phyloP scores from a whole-genome alignment of 2,329 filamentous ascomycete genomes.

The Ceratocystis colombiana region DNA sequence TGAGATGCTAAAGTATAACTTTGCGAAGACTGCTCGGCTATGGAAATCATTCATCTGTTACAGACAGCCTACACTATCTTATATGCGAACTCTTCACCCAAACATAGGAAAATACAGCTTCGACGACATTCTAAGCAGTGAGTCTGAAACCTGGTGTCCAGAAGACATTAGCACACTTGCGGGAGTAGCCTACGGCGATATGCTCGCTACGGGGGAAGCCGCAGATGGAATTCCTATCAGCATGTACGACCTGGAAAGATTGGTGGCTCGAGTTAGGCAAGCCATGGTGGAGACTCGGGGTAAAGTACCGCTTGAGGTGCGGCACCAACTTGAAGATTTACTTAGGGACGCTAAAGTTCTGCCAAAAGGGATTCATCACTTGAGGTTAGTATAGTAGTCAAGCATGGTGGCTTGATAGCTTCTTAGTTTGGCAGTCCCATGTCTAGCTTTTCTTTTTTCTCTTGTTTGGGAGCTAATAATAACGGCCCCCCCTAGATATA shows the following conservation, averaged over 20 bases:
- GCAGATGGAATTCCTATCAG: constrained; percentile 47
- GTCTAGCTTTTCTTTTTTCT: too few species aligned
- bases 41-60: constrained; percentile 80
- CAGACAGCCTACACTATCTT: constrained; percentile 59
- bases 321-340: constrained; percentile 57
- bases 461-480: too few species aligned
- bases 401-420: too few species aligned
- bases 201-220: constrained; percentile 37
- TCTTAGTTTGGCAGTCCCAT: too few species aligned
- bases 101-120: constrained; percentile 48
- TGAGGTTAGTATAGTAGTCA: constrained; percentile 41
- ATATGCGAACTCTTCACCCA: constrained; percentile 54
- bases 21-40: constrained; percentile 64
- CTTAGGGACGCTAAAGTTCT: constrained; percentile 56
- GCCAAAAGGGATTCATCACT: constrained; percentile 65
- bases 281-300: constrained; percentile 41
- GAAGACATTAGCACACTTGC: constrained; percentile 39
- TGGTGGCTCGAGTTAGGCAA: constrained; percentile 39
- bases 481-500: constrained; percentile 47
- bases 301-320: constrained; percentile 65
- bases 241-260: constrained; percentile 65
- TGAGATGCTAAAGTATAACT: constrained; percentile 71
- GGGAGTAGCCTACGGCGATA: constrained; percentile 43
- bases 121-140: constrained; percentile 46
- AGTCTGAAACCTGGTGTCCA: constrained; percentile 41